Evolutionary conservation across 2,329 filamentous ascomycete genomes (phyloP), one percentile per base, ranked within the genome.

Genomic region (Aspergillus floridensis): DNA sequence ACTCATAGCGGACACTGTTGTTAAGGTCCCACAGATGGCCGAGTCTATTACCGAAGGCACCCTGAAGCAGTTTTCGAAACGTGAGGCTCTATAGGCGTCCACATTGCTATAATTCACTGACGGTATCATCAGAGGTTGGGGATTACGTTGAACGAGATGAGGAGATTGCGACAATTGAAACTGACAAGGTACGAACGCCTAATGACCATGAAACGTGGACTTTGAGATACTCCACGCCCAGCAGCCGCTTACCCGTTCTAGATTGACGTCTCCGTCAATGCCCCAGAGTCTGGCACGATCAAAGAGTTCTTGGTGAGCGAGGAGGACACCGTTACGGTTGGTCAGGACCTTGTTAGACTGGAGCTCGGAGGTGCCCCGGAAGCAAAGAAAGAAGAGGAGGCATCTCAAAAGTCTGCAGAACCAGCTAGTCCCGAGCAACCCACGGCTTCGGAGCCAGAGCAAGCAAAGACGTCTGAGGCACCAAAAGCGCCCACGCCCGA

Each of bases 21-120:
- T 99, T 77, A 93, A 98, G 80, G 95, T 98, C 67, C 95, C 95
- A 35, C 86, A 95, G 75, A 98, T 99, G 95, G 95, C 95, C 65
- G 95, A 99, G 79, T 98, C 95, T 53, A 98, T 99, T 76, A 96
- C 92, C 49, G 95, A 99, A 79, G 95, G 95, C 62, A 99, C 95
- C 22, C 77, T 99, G 72, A 97, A 96, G 81, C 92, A 96, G 74
- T 98, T 93, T 82, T 89, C 86, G 71, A 98, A 98, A 81, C 82
- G 84, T 85, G 76, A 67, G 80, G 64, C 31, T 41, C 10, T 21
- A 16, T 41, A 6, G 5, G 32, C n/a, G n/a, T 5, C 21, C 16
- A 4, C n/a, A 4, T 16, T 21, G 19, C 22, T 53, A 22, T 19
- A 41, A 26, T 49, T 26, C 6, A 26, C 50, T 49, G 55, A 53